Conservation (phyloP, 2,329 filamentous ascomycete genomes). For the Sclerotinia minor region DNA sequence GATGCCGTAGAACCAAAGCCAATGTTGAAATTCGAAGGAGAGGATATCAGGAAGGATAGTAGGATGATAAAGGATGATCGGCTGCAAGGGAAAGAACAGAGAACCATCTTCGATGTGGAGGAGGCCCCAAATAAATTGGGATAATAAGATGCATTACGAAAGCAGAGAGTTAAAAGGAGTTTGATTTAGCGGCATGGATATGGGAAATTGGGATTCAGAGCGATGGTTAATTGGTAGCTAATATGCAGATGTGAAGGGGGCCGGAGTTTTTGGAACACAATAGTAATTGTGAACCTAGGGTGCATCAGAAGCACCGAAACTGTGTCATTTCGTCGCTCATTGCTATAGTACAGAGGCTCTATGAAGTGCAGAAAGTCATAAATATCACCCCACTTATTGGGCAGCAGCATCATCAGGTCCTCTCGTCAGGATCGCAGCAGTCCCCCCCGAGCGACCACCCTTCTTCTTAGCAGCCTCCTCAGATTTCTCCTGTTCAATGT, state of each 20-base stretch:
- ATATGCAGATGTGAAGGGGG: constrained; percentile 13
- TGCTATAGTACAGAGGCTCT: constrained; percentile 42
- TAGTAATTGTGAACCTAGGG: neutral
- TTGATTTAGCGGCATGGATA: constrained; percentile 40
- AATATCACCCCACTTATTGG: constrained; percentile 29
- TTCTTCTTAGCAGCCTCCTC: constrained; percentile 98
- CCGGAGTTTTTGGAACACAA: neutral
- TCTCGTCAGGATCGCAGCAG: constrained; percentile 71
- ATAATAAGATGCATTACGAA: constrained; percentile 45
- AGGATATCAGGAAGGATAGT: constrained; percentile 81
- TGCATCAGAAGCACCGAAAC: constrained; percentile 10
- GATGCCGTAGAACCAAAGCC: constrained; percentile 84
- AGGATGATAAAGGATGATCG: constrained; percentile 94
- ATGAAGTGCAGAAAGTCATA: constrained; percentile 33
- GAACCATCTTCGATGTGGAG: constrained; percentile 74
- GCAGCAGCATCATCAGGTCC: constrained; percentile 47
- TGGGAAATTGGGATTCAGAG: neutral
- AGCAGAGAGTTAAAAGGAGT: neutral
- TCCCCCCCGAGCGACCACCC: constrained; percentile 71
- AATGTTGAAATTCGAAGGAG: constrained; percentile 82
- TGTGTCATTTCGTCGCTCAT: constrained; percentile 38
- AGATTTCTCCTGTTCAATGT: constrained; percentile 98
- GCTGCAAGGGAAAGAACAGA: constrained; percentile 56
- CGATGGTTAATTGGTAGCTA: constrained; percentile 11
- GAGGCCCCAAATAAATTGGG: constrained; percentile 75